Evolutionary conservation across 495 filamentous ascomycete species (phyloP).

Genomic region (Penicillium parvum): DNA sequence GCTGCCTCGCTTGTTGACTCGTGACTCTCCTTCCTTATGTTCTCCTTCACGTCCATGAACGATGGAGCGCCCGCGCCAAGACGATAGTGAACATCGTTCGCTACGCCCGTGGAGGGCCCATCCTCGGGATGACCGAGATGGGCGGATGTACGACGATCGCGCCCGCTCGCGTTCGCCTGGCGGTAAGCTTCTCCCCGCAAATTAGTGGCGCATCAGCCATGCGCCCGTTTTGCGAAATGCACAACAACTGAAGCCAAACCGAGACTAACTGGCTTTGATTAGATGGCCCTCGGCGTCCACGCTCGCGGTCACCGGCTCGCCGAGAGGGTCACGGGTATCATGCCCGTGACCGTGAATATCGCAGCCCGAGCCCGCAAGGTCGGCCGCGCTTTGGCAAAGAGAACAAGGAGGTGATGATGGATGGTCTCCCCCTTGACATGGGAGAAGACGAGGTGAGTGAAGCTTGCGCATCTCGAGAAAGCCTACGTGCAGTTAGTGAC

Average conservation of each 20-base stretch:
- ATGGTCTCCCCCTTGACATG: slow-evolving; percentile 56
- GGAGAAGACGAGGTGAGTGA: slow-evolving; percentile 54
- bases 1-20: slow-evolving; percentile 7
- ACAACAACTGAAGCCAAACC: background rate
- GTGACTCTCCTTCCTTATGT: background rate
- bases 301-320: too few relatives aligned
- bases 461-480: background rate
- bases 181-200: slow-evolving; percentile 46
- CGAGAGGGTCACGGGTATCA: too few relatives aligned
- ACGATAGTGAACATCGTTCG: slow-evolving; percentile 27
- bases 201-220: slow-evolving; percentile 19
- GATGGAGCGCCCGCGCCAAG: slow-evolving; percentile 33
- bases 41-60: slow-evolving; percentile 7
- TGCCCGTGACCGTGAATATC: too few relatives aligned
- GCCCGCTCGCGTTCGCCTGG: slow-evolving; percentile 44
- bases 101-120: slow-evolving; percentile 25
- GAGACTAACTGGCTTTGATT: too few relatives aligned
- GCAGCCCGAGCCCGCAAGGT: slow-evolving; percentile 39
- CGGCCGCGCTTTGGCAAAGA: slow-evolving; percentile 46
- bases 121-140: slow-evolving; percentile 37
- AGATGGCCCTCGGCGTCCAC: too few relatives aligned
- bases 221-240: slow-evolving; percentile 4
- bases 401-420: slow-evolving; percentile 58
- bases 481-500: background rate
- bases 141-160: slow-evolving; percentile 49